Evolutionary conservation across 108 stramenopile species (phyloP).

Genomic region (Nitzschia sp.): DNA sequence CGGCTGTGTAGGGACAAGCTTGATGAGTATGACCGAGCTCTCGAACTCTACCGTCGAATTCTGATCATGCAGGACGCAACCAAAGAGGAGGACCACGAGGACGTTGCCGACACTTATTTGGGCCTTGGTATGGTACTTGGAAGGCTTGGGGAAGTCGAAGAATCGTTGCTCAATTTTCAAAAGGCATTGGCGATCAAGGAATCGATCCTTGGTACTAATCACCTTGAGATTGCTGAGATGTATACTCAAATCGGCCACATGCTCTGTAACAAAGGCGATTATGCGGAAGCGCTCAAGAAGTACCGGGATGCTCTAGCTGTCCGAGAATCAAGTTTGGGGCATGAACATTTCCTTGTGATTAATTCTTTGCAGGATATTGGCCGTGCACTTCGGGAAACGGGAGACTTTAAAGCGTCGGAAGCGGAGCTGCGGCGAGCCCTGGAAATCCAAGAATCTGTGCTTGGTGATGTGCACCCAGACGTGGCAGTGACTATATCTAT

Average conservation of each 20-base stretch:
- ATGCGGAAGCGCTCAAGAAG: slow-evolving; percentile 25
- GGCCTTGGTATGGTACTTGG: slow-evolving; percentile 29
- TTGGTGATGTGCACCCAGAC: slow-evolving; percentile 33
- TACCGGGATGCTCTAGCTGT: slow-evolving; percentile 29
- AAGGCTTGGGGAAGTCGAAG: slow-evolving; percentile 29
- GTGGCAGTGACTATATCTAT: slow-evolving; percentile 29
- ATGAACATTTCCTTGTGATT: slow-evolving; percentile 39
- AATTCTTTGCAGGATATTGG: slow-evolving; percentile 42
- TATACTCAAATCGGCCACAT: slow-evolving; percentile 37
- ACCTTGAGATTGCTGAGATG: slow-evolving; percentile 28
- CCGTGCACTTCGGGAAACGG: slow-evolving; percentile 23
- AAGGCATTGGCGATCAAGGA: slow-evolving; percentile 40
- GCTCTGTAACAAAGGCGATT: slow-evolving; percentile 38
- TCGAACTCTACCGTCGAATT: slow-evolving; percentile 36
- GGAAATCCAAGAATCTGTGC: slow-evolving; percentile 25
- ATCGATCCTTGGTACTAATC: slow-evolving; percentile 18
- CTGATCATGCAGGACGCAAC: slow-evolving; percentile 22
- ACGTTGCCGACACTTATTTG: slow-evolving; percentile 30
- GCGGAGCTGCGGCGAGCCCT: slow-evolving; percentile 28
- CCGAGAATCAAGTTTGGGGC: slow-evolving; percentile 34
- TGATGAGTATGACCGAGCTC: slow-evolving; percentile 34
- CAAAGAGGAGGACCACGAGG: slow-evolving; percentile 22
- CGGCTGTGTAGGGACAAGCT: slow-evolving; percentile 30
- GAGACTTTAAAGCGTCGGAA: slow-evolving; percentile 32
- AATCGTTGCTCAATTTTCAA: slow-evolving; percentile 25